Evolutionary conservation across 345 rosid genomes (phyloP).

Genomic region (Barbarea vulgaris): DNA sequence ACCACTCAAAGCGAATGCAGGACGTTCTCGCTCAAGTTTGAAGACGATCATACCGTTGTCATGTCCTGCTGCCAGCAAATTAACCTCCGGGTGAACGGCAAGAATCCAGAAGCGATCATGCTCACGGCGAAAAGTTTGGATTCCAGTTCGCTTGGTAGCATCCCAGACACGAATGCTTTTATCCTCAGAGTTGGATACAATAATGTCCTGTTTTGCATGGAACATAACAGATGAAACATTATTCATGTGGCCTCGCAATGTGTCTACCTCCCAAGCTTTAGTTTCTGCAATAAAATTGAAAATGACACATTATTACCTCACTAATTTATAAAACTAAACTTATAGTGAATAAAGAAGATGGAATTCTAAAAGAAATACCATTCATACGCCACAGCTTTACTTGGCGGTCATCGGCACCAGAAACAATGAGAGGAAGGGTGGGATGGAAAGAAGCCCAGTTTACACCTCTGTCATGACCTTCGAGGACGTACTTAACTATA

Average conservation of each 20-base stretch:
- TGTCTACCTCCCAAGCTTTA: constrained; percentile 99
- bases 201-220: constrained; percentile 91
- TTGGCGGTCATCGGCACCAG: constrained; percentile 99
- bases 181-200: constrained; percentile 97
- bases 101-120: constrained; percentile 97
- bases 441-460: constrained; percentile 99
- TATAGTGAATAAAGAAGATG: neutral
- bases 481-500: constrained; percentile 91
- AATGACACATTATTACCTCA: neutral
- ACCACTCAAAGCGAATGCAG: constrained; percentile 89
- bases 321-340: neutral
- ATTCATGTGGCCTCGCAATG: constrained; percentile 94
- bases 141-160: constrained; percentile 83
- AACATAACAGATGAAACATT: constrained; percentile 97
- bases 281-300: constrained; percentile 69
- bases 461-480: constrained; percentile 98
- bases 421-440: constrained; percentile 88
- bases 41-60: constrained; percentile 97
- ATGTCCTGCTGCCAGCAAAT: constrained; percentile 96
- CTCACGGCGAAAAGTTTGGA: constrained; percentile 94
- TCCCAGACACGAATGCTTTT: constrained; percentile 98
- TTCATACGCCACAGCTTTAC: constrained; percentile 98
- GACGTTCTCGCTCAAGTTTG: constrained; percentile 94
- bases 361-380: constrained; percentile 50
- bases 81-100: constrained; percentile 92